Conservation (phyloP, 805 yeast species). For the Nakazawaea ambrosiae region DNA sequence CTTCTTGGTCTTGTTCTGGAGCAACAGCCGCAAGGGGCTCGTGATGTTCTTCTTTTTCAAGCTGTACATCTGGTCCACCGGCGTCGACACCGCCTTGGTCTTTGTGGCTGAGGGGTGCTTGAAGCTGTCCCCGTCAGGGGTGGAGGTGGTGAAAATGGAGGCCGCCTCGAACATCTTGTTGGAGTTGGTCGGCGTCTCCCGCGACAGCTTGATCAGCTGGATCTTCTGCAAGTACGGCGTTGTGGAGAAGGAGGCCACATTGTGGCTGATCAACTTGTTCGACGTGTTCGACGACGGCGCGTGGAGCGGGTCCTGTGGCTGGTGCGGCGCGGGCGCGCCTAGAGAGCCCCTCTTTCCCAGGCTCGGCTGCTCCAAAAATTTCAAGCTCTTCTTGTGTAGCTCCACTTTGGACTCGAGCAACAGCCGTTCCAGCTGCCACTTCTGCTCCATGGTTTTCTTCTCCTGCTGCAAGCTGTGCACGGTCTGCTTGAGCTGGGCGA, state of each 20-base stretch:
- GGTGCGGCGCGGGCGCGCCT: no score
- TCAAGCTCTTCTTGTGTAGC: slow-evolving; percentile 7
- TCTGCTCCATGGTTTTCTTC: slow-evolving; percentile 8
- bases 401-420: slow-evolving; percentile 11
- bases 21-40: slow-evolving; percentile 2
- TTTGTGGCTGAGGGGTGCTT: no score
- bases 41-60: slow-evolving; percentile 4
- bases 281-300: slow-evolving; percentile 6
- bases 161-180: slow-evolving; percentile 5
- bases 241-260: slow-evolving; percentile 13
- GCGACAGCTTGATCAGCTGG: slow-evolving; percentile 5
- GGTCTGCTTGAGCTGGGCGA: not conserved
- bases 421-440: slow-evolving; percentile 5
- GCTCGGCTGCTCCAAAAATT: slow-evolving; percentile 2
- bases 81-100: not conserved
- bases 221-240: slow-evolving; percentile 17
- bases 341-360: not conserved
- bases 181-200: slow-evolving; percentile 9
- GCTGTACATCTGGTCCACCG: not conserved
- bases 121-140: slow-evolving; percentile 9
- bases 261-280: slow-evolving; percentile 5
- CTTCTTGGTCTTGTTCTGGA: slow-evolving; percentile 1
- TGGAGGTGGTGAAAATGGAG: slow-evolving; percentile 10
- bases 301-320: not conserved
- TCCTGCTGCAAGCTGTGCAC: slow-evolving; percentile 4